Evolutionary conservation across 139 green algal species (phyloP), one percentile per base, ranked within the genome.

Genomic region (Axilococcus clingmanii): DNA sequence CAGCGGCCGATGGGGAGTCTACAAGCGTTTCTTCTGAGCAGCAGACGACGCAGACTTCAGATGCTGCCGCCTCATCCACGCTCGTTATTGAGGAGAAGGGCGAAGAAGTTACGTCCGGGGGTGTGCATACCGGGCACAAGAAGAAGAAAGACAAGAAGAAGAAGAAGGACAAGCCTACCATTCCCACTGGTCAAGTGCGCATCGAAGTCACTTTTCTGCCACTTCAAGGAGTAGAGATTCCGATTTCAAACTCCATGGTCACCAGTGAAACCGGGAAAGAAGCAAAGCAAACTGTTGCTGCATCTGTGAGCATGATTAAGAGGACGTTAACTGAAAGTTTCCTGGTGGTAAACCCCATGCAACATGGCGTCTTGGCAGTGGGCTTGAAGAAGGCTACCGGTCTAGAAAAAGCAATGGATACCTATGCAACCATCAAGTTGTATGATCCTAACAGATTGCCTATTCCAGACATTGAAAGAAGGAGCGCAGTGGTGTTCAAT

Each of bases 151-250:
- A n/a, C n/a, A n/a, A n/a, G 11, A 24, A 17, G 36, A 16, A 24
- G 11, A 17, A 17, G 22, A 17, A 43, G 12, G 36, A 43, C 2
- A n/a, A 48, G 19, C 19, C 51, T 41, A 36, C 24, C 36, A 47
- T 36, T 1, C 19, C 53, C 12, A 61, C 37, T n/a, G 59, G 59
- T 2, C 14, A 28, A 17, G 4, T 66, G 4, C 34, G 25, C 2
- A 8, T 66, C 29, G 38, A 66, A 28, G 20, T 40, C 25, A 66
- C 49, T 28, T 66, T 53, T 33, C 29, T 58, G n/a, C 59, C 59
- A 12, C 61, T 66, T 30, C 11, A 57, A 57, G 15, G 15, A 48
- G 4, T 5, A 48, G 29, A 24, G 12, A 57, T 42, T 46, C 49
- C 20, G 25, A 12, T 49, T 49, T 9, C 9, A 32, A 17, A 9